Percentiles rank a stretch among this genome's conserved stretches.
These are phyloP conservation scores for Chlorella sp. DNA, from an alignment of 139 green algal species.

Conservation along the genomic window DNA sequence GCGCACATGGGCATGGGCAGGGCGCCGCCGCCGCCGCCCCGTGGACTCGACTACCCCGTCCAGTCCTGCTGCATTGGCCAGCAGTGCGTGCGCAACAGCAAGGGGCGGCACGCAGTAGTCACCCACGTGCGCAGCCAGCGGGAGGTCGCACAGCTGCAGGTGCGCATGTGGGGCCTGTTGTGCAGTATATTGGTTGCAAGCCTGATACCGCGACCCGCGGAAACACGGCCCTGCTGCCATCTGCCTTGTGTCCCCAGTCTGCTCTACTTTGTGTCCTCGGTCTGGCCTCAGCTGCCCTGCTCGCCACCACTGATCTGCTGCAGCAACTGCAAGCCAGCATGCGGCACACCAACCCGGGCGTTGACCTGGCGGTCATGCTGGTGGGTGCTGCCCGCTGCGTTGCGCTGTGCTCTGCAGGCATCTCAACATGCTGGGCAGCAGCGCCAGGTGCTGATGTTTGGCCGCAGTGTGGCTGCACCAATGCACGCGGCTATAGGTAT, in stretches of 20 bases:
- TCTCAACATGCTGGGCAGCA: too few species aligned
- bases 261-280: too few species aligned
- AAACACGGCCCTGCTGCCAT: too few species aligned
- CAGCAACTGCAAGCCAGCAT: slow-evolving; percentile 31
- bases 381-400: neutral
- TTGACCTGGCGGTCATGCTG: slow-evolving; percentile 33
- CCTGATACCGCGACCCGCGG: too few species aligned
- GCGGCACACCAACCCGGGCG: slow-evolving; percentile 18
- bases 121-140: slow-evolving; percentile 29
- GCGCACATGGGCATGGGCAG: neutral
- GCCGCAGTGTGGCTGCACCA: too few species aligned
- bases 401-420: too few species aligned
- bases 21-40: neutral
- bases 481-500: too few species aligned
- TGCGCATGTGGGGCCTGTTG: too few species aligned
- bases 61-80: slow-evolving; percentile 26
- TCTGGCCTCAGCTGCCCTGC: too few species aligned
- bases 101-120: slow-evolving; percentile 20
- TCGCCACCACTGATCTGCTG: too few species aligned
- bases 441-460: too few species aligned
- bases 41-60: slow-evolving; percentile 22
- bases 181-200: neutral
- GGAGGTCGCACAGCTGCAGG: slow-evolving; percentile 17
- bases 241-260: too few species aligned
- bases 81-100: slow-evolving; percentile 19